Conservation (phyloP, 2,329 filamentous ascomycete species). For the Coleophoma eucalyptorum region DNA sequence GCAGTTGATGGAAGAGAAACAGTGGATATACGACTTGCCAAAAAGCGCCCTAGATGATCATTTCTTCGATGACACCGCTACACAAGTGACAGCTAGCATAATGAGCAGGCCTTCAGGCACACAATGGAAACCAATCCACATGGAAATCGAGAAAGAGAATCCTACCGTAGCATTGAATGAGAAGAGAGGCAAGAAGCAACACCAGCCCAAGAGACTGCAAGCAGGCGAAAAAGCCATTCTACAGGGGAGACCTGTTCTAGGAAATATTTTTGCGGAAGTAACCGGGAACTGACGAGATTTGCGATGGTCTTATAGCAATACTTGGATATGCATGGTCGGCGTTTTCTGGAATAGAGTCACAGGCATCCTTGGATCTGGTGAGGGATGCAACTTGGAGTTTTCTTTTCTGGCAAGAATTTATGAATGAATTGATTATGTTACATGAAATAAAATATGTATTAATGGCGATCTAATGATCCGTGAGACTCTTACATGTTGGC, state of each 20-base stretch:
- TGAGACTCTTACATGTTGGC: too few species aligned
- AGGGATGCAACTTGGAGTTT: too few species aligned
- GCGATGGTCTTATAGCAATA: too few species aligned
- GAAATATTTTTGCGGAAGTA: constrained; percentile 63
- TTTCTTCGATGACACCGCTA: constrained; percentile 51
- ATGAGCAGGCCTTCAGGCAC: constrained; percentile 7
- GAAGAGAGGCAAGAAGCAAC: constrained; percentile 8
- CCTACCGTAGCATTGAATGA: constrained; percentile 11
- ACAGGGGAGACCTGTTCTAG: constrained; percentile 56
- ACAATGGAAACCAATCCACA: constrained; percentile 9
- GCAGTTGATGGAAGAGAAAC: constrained; percentile 66
- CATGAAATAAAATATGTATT: too few species aligned
- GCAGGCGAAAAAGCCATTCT: constrained; percentile 59
- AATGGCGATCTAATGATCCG: too few species aligned
- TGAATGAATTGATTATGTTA: too few species aligned
- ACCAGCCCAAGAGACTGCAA: constrained; percentile 48
- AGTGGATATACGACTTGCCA: constrained; percentile 78
- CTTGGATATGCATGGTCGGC: too few species aligned
- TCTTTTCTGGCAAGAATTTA: too few species aligned
- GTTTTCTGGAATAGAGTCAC: too few species aligned
- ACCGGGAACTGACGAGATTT: background rate
- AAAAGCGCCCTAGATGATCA: constrained; percentile 62
- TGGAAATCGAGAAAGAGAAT: constrained; percentile 7
- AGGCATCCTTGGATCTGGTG: too few species aligned
- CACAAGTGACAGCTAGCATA: constrained; percentile 36